Percentiles rank a stretch among this genome's conserved stretches.
These are phyloP conservation scores for Thyridium curvatum DNA, from an alignment of 2,329 filamentous ascomycete species.

Conservation along the genomic window DNA sequence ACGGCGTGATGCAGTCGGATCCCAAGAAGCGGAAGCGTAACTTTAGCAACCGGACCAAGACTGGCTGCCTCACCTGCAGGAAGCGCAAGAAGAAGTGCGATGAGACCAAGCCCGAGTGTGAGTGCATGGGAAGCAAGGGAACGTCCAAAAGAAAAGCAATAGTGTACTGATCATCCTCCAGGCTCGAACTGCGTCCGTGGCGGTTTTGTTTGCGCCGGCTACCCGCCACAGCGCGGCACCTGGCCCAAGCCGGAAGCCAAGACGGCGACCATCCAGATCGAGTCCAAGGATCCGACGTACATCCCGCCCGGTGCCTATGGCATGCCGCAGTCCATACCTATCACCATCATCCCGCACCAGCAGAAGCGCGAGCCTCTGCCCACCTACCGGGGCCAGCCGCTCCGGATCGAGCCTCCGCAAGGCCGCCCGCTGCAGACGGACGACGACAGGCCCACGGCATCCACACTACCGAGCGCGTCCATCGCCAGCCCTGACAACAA, in stretches of 20 bases:
- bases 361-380: slow-evolving; percentile 51
- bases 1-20: slow-evolving; percentile 48
- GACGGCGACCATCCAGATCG: slow-evolving; percentile 64
- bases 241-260: slow-evolving; percentile 74
- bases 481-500: slow-evolving; percentile 57
- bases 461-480: slow-evolving; percentile 52
- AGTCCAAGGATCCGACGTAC: slow-evolving; percentile 72
- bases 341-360: slow-evolving; percentile 18
- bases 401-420: slow-evolving; percentile 59
- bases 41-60: slow-evolving; percentile 95
- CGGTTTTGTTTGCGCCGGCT: slow-evolving; percentile 86
- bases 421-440: slow-evolving; percentile 48
- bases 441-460: slow-evolving; percentile 53
- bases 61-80: slow-evolving; percentile 87
- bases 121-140: slow-evolving; percentile 25
- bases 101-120: slow-evolving; percentile 87
- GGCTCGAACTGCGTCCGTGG: slow-evolving; percentile 87
- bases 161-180: slow-evolving; percentile 28
- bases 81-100: slow-evolving; percentile 97
- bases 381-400: slow-evolving; percentile 53
- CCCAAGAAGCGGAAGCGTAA: slow-evolving; percentile 68
- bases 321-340: slow-evolving; percentile 33
- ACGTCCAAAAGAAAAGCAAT: slow-evolving; percentile 11
- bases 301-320: slow-evolving; percentile 56
- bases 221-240: slow-evolving; percentile 70